phyloP scores from a whole-genome alignment of 169 alveolate species.

The Toxoplasma gondii region DNA sequence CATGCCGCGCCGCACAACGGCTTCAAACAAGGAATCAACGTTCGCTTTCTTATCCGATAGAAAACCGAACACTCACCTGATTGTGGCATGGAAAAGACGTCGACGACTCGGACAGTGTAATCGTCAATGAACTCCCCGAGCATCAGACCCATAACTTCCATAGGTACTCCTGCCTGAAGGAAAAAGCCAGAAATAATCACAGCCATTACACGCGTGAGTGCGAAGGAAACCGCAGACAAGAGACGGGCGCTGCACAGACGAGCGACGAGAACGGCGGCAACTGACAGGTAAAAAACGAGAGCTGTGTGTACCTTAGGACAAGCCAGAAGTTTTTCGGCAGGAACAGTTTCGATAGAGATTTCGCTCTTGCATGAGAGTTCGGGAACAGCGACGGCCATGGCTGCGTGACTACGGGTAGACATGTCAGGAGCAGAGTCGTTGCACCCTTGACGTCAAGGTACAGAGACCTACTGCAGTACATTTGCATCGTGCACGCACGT shows the following conservation, averaged over 20 bases:
- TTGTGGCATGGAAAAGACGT: conserved; percentile 99
- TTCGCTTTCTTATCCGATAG: not conserved
- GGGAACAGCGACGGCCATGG: too few species aligned
- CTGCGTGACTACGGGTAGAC: too few species aligned
- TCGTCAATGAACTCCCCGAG: conserved; percentile 99
- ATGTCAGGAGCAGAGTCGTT: too few species aligned
- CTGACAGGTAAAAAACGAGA: not conserved
- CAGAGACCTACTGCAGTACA: too few species aligned
- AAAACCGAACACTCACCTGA: conserved; percentile 86
- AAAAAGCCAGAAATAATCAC: not conserved
- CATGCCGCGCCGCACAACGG: too few species aligned
- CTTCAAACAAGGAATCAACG: not conserved
- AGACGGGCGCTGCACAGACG: not conserved
- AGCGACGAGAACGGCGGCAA: not conserved
- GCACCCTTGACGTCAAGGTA: too few species aligned
- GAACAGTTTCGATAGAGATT: too few species aligned
- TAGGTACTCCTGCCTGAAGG: conserved; percentile 97
- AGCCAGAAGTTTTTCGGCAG: too few species aligned
- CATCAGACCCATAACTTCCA: conserved; percentile 99
- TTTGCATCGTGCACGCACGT: too few species aligned
- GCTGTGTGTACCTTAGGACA: too few species aligned
- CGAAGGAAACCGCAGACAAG: not conserved
- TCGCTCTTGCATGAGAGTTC: too few species aligned
- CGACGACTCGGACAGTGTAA: conserved; percentile 99
- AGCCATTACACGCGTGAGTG: not conserved